These are phyloP conservation scores for Dipodascopsis uninucleata DNA, from an alignment of 805 yeast genomes.

Conservation along the genomic window DNA sequence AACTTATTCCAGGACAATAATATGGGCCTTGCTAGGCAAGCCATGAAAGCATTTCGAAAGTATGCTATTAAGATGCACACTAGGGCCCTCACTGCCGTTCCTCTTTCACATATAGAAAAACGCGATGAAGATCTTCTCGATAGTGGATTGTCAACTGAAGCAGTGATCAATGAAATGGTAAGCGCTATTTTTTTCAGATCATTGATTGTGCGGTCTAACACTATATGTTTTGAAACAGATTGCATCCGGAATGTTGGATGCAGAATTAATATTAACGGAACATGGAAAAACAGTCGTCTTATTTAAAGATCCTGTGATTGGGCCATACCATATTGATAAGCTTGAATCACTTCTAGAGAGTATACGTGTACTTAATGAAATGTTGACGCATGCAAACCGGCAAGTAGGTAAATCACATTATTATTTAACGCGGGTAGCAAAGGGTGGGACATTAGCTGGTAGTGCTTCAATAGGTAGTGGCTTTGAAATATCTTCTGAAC, in stretches of 20 bases:
- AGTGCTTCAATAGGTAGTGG: too few relatives aligned
- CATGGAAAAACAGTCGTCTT: too few relatives aligned
- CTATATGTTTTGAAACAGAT: constrained; percentile 6
- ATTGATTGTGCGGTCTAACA: too few relatives aligned
- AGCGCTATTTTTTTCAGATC: not conserved
- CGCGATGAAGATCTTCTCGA: constrained; percentile 15
- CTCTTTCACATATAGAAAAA: constrained; percentile 10
- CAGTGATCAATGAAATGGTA: constrained; percentile 16
- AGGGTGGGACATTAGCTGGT: too few relatives aligned
- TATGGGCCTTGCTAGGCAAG: constrained; percentile 12
- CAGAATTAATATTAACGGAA: constrained; percentile 4
- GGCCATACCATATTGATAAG: constrained; percentile 7
- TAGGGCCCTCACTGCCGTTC: constrained; percentile 19
- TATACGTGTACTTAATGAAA: constrained; percentile 13
- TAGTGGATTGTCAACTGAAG: constrained; percentile 11
- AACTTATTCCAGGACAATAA: constrained; percentile 16
- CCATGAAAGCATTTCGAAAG: constrained; percentile 20
- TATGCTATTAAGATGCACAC: constrained; percentile 10
- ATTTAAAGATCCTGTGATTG: constrained; percentile 8
- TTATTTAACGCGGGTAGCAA: constrained; percentile 5
- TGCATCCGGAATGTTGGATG: constrained; percentile 5
- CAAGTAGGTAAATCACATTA: constrained; percentile 22
- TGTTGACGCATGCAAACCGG: constrained; percentile 15
- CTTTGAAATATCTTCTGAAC: constrained; percentile 5
- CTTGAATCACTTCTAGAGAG: constrained; percentile 8